These are phyloP conservation scores for Suhomyces anneliseae DNA, from an alignment of 1,139 yeast species.

Conservation along the genomic window DNA sequence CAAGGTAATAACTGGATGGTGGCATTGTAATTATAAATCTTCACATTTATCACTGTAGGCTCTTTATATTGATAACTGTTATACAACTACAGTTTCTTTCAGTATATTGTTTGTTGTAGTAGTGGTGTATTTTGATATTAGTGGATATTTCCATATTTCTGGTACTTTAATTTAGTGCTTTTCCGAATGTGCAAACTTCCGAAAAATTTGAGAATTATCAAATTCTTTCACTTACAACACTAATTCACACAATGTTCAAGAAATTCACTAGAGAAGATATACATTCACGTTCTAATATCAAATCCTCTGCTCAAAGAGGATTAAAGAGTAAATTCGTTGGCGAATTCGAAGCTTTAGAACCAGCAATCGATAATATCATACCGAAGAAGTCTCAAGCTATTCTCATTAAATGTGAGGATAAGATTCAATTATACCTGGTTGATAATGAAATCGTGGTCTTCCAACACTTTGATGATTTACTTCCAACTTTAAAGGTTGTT, in stretches of 20 bases:
- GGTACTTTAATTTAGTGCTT: neutral
- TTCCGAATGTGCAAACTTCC: neutral
- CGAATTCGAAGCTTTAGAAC: slow-evolving; percentile 72
- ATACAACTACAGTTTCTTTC: too few species aligned
- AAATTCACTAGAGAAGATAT: slow-evolving; percentile 85
- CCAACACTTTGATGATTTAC: slow-evolving; percentile 81
- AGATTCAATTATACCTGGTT: slow-evolving; percentile 73
- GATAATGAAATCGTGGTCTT: slow-evolving; percentile 75
- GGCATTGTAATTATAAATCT: slow-evolving; percentile 72
- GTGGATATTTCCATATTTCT: neutral
- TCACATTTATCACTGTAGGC: slow-evolving; percentile 35
- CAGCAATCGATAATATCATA: slow-evolving; percentile 73
- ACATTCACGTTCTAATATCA: slow-evolving; percentile 87
- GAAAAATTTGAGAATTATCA: neutral
- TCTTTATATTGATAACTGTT: too few species aligned
- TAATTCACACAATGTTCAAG: slow-evolving; percentile 44
- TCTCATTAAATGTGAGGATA: slow-evolving; percentile 85
- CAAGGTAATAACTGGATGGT: slow-evolving; percentile 55
- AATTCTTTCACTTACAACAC: neutral
- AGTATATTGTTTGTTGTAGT: too few species aligned
- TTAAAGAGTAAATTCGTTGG: slow-evolving; percentile 69
- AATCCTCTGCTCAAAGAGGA: slow-evolving; percentile 88
- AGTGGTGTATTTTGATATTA: neutral
- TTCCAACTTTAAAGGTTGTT: slow-evolving; percentile 75
- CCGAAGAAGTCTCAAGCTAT: slow-evolving; percentile 91